Percentiles rank a stretch among this genome's conserved stretches.
phyloP scores from a whole-genome alignment of 768 basidiomycete genomes.

The Panus rudis region DNA sequence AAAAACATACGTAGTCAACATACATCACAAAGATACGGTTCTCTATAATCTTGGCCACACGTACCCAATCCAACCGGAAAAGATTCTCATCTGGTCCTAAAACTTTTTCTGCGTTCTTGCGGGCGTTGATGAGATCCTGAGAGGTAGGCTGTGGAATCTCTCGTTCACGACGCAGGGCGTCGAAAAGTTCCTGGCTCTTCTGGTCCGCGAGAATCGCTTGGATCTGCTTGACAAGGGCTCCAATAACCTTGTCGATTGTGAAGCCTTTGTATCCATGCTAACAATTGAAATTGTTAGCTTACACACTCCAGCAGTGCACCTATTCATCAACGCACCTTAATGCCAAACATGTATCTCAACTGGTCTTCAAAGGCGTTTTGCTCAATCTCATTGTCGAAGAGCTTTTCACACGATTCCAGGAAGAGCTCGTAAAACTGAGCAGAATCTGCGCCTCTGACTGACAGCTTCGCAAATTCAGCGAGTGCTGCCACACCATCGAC shows the following conservation, averaged over 20 bases:
- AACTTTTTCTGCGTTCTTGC: slow-evolving; percentile 61
- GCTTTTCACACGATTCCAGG: slow-evolving; percentile 78
- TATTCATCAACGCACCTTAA: slow-evolving; percentile 44
- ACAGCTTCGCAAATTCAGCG: slow-evolving; percentile 15
- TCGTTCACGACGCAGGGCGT: slow-evolving; percentile 63
- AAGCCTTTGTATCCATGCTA: slow-evolving; percentile 84
- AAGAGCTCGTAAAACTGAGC: slow-evolving; percentile 76
- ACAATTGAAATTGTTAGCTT: background rate
- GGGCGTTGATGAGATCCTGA: slow-evolving; percentile 65
- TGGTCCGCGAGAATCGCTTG: slow-evolving; percentile 63
- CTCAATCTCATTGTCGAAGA: slow-evolving; percentile 93
- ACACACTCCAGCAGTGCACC: too few species aligned
- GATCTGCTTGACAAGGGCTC: slow-evolving; percentile 82
- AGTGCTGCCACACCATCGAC: slow-evolving; percentile 33
- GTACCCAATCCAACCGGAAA: slow-evolving; percentile 77
- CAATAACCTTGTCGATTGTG: slow-evolving; percentile 89
- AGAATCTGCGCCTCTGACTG: slow-evolving; percentile 32
- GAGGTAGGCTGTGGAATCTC: slow-evolving; percentile 50
- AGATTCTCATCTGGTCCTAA: slow-evolving; percentile 72
- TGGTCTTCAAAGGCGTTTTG: slow-evolving; percentile 85
- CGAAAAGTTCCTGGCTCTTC: slow-evolving; percentile 67
- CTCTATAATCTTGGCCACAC: slow-evolving; percentile 12
- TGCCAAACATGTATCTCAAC: slow-evolving; percentile 81
- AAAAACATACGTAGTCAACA: background rate
- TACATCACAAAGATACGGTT: background rate